Evolutionary conservation across 164 flowering plant species (phyloP).

Genomic region (Umbilicus rupestris): DNA sequence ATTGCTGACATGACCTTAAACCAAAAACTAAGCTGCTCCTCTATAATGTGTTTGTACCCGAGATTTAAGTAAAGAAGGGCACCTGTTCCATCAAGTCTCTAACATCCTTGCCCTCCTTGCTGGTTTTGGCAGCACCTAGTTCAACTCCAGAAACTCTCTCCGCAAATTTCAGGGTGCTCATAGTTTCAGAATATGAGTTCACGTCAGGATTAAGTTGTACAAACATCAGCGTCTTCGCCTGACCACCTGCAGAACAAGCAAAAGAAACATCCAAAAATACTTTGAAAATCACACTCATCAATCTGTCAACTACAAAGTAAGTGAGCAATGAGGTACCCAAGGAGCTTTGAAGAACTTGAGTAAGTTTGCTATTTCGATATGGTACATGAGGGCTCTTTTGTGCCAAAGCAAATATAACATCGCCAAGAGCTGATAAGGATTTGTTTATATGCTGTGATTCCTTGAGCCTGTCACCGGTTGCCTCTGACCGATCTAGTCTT

Average conservation of each 20-base stretch:
- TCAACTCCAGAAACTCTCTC: slow-evolving; percentile 97
- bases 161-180: slow-evolving; percentile 91
- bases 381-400: slow-evolving; percentile 88
- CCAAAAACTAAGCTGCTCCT: too few relatives aligned
- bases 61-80: neutral
- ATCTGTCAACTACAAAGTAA: neutral
- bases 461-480: slow-evolving; percentile 50
- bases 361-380: slow-evolving; percentile 92
- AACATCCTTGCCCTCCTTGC: slow-evolving; percentile 80
- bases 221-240: slow-evolving; percentile 97
- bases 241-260: slow-evolving; percentile 55
- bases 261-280: neutral
- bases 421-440: slow-evolving; percentile 93
- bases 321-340: slow-evolving; percentile 40
- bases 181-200: slow-evolving; percentile 58
- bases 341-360: slow-evolving; percentile 93
- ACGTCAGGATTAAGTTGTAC: slow-evolving; percentile 90
- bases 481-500: slow-evolving; percentile 84
- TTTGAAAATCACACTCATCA: neutral
- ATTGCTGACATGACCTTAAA: too few relatives aligned
- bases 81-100: slow-evolving; percentile 93
- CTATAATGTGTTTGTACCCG: neutral
- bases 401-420: slow-evolving; percentile 82
- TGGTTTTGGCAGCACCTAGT: slow-evolving; percentile 86
- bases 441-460: slow-evolving; percentile 98